Conservation (phyloP, 192 early-diverging fungal genomes). For the Allomyces macrogynus region DNA sequence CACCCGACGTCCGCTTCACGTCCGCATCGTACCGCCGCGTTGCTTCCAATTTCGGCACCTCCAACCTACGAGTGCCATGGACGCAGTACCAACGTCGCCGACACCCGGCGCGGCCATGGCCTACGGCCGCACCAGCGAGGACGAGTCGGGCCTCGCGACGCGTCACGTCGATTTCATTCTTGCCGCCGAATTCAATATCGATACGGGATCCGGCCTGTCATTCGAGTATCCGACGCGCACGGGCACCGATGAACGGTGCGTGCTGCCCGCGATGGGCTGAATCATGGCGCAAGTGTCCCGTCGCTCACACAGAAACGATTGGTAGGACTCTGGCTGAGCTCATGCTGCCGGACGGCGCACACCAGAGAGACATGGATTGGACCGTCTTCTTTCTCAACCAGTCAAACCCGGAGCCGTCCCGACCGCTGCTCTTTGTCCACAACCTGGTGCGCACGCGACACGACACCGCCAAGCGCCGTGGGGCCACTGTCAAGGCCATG, state of each 20-base stretch:
- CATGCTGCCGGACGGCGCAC: constrained; percentile 90
- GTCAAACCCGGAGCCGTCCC: constrained; percentile 3
- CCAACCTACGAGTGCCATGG: no score
- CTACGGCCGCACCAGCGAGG: no score
- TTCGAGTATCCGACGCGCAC: constrained; percentile 73
- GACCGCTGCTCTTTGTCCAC: constrained; percentile 65
- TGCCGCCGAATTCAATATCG: constrained; percentile 88
- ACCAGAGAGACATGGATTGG: constrained; percentile 83
- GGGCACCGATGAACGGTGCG: constrained; percentile 59
- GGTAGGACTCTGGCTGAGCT: constrained; percentile 65
- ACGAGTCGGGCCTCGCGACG: no score
- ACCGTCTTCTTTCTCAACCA: constrained; percentile 83
- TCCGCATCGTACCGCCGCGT: no score
- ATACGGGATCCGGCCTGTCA: constrained; percentile 65
- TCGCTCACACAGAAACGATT: no score
- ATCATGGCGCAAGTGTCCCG: no score
- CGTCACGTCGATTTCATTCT: constrained; percentile 62
- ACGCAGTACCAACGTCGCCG: no score
- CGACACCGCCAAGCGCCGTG: constrained; percentile 60
- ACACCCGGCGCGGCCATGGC: no score
- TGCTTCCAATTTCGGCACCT: no score
- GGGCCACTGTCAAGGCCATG: constrained; percentile 83
- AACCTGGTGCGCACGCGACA: constrained; percentile 82
- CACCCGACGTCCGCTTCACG: no score
- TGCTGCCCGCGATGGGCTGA: no score